Evolutionary conservation across 2,329 filamentous ascomycete species (phyloP), one percentile per base, ranked within the genome.

Genomic region (Pseudocercospora crystallina): DNA sequence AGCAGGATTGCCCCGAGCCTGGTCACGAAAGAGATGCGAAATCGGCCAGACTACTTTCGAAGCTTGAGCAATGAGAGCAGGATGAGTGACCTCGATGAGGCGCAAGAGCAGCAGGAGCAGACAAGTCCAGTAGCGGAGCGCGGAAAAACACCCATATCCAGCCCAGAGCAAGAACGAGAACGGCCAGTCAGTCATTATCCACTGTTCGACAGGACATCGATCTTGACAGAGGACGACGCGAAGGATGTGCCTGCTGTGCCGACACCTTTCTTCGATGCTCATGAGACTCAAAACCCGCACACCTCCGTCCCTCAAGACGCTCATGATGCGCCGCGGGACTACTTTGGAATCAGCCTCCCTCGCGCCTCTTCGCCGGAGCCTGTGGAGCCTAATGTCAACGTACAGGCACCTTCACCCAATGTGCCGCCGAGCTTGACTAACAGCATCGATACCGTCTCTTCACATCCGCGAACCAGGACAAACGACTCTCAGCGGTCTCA

Each of bases 1-100:
- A 96, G 91, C 72, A 82, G 92, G 36, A 75, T 97, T 37, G 89
- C 91, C 2, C 90, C 90, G 5, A 76, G 91, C 52, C 89, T 89
- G 14, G 86, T 90, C 33, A 86, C 88, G 53, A 90, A 90, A 62
- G 90, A 92, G 46, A 77, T 96, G 51, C 89, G 71, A 67, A 86
- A 87, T 58, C 54, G 90, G 56, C 87, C 89, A 3, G 88, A 86
- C 13, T 95, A 89, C 71, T 91, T 91, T 67, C 85, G 90, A 35
- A 87, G 86, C 47, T 61, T 90, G 85, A 86, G 87, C 60, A 73
- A 73, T 14, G 52, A 61, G 13, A 57, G 59, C 37, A 35, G 78
- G 78, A 58, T 64, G 58, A 59, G 56, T 10, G 63, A 64, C 34
- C 39, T 65, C 48, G 48, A 45, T 14, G 58, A 60, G 37, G 45